Base-by-base conservation (phyloP, 257 asterid genomes). In the Solanum dulcamara region DNA sequence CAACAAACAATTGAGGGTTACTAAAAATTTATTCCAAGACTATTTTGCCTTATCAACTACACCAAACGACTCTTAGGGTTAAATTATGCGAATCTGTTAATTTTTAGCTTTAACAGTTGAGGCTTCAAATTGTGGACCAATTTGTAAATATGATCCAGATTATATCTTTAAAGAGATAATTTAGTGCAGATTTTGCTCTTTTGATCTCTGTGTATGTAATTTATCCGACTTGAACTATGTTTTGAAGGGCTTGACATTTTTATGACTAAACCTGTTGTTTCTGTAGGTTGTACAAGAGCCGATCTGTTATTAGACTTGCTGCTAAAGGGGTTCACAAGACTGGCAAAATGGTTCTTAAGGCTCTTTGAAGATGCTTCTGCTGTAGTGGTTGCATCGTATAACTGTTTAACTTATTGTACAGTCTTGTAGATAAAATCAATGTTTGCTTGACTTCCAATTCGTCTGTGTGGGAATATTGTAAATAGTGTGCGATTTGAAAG, bases 241-340 rank as follows among this genome's bases (percentile, higher is more conserved):
- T 75, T 44, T 75, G 82, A 44, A 44, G 60, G 60, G 40, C 13
- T 24, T 75, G 60, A 1, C 64, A 3, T 62, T 57, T 74, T 59
- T 33, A 37, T 32, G 13, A 42, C 24, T 18, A 44, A 55, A 37
- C 57, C 18, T 35, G 50, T 71, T 28, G 70, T 85, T 82, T 83
- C 89, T 83, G 92, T 91, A 96, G 99, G 88, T 88, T 96, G 88
- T 96, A 94, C 92, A 92, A 87, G 88, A 92, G 94, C 64, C 98
- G 96, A 33, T 89, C 95, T 30, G 85, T 93, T 42, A 80, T 94
- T 84, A 91, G 86, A 84, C 88, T 88, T 83, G 99, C 98, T 88
- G 87, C 98, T 10, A 83, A 85, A 51, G 99, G 99, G 71, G 87
- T 91, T 81, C 98, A 93, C 86, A 92, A 90, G 83, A 88, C 96